Base-by-base conservation (phyloP, 441 rosid genomes). In the Metrosideros polymorpha region DNA sequence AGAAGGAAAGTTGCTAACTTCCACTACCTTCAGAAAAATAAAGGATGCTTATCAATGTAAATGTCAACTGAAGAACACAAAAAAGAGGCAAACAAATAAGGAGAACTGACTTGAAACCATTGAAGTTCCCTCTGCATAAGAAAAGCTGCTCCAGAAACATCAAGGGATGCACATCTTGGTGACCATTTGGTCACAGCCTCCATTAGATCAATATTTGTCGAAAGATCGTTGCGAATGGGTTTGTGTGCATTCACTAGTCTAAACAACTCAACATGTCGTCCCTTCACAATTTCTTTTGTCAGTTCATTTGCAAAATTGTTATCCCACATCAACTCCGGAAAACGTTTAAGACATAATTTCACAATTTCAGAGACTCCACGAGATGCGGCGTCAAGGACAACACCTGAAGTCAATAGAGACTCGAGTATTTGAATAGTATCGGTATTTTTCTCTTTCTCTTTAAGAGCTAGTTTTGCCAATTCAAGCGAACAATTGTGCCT, bases 1-100 rank as follows among this genome's bases (percentile, higher is more conserved):
- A 61, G 22, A 61, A 14, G 0, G 2, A 6, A 0, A 2, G 35
- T 1, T 7, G 0, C 39, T 6, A 3, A 0, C 22, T 29, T 29
- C 71, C 71, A 29, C 39, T 29, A 1, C 71, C 71, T 59, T 6
- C 4, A 61, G 9, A 15, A 29, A 7, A 59, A 30, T 15, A 30
- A 30, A 2, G 22, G 42, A 61, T 2, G 4, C 12, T 12, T 61
- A 61, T 30, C 75, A 61, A 61, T 30, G 75, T 15, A 17, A 15
- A 61, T 32, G 18, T 61, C 42, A 30, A 19, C 3, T 61, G 17
- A 61, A 17, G 2, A 30, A 17, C 22, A 61, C 75, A 61, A 61
- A 3, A 18, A 29, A 59, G 42, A 18, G 39, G 12, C 9, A 61
- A 61, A 61, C 24, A 30, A 30, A 17, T 61, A 9, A 17, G 24